Base-by-base conservation (phyloP, 1,284 basidiomycete species). In the Rhodofomes roseus region DNA sequence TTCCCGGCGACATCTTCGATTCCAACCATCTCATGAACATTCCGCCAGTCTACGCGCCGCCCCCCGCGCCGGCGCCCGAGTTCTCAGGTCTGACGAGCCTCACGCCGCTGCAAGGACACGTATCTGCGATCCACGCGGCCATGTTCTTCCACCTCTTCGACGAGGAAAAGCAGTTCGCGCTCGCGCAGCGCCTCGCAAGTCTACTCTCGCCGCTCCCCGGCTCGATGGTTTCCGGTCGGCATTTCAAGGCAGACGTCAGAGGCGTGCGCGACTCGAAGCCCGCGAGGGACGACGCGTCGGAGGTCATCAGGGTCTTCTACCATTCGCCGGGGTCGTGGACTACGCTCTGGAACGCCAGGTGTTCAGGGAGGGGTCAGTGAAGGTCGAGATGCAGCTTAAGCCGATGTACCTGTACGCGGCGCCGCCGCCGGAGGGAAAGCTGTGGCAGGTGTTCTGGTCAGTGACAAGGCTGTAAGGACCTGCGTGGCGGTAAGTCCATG, bases 81-180 rank as follows among this genome's bases (percentile, higher is more conserved):
- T 67, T 79, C 7, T 54, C 58, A 27, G 54, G 63, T 7, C 62
- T 81, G 20, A 72, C 62, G 1, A 68, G 70, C 9, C 71, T 81
- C 34, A 77, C 66, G 18, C 73, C 74, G 3, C 73, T 81, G 12
- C 74, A 73, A 50, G 75, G 77, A 6, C 72, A 73, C 57, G 60
- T 79, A 22, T 75, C 77, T 2, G 76, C 73, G 9, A 77, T 82
- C 39, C 74, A 79, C 62, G 72, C 75, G 6, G 76, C 76, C 16
- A 68, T 74, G 2, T 74, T 82, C 63, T 83, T 82, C 67, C 80
- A 82, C 62, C 71, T 82, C 14, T 82, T 81, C 66, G 61, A 70
- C 27, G 72, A 78, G 62, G 74, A 73, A 12, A 50, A 70, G 25
- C 79, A 82, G 64, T 55, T 66, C 18, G 57, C 72, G 27, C 68